Conservation (phyloP, 2,329 filamentous ascomycete species). For the Pezicula rhizophila region DNA sequence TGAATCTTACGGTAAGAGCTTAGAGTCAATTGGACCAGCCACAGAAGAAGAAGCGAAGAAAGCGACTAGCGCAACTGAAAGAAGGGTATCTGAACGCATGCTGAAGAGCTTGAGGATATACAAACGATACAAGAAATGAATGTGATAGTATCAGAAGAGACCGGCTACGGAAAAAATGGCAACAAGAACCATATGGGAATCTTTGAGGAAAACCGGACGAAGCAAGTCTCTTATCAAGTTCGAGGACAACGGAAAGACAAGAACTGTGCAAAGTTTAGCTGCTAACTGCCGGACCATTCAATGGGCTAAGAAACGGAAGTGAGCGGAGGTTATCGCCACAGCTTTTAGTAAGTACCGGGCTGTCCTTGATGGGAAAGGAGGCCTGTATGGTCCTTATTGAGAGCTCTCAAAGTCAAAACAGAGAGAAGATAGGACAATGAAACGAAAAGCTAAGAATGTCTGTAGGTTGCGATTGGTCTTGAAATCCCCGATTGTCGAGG, state of each 20-base stretch:
- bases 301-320: too few relatives aligned
- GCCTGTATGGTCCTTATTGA: too few relatives aligned
- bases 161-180: conserved; percentile 3
- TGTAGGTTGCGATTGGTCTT: too few relatives aligned
- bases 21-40: conserved; percentile 12
- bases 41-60: conserved; percentile 15
- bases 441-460: too few relatives aligned
- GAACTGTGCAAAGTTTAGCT: background rate
- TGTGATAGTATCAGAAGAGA: conserved; percentile 15
- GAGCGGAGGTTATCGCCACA: too few relatives aligned
- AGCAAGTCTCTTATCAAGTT: conserved; percentile 4
- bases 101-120: conserved; percentile 8
- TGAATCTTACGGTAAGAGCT: background rate
- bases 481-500: too few relatives aligned
- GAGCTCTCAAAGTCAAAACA: too few relatives aligned
- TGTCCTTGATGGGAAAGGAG: too few relatives aligned
- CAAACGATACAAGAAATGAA: conserved; percentile 7
- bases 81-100: conserved; percentile 16
- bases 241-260: background rate
- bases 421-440: too few relatives aligned
- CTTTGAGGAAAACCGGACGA: background rate
- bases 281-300: background rate
- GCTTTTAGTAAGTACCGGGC: too few relatives aligned
- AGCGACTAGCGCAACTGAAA: conserved; percentile 17
- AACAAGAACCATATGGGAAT: background rate